These are phyloP conservation scores for Saccharomycopsis microspora DNA, from an alignment of 805 yeast genomes.

Conservation along the genomic window DNA sequence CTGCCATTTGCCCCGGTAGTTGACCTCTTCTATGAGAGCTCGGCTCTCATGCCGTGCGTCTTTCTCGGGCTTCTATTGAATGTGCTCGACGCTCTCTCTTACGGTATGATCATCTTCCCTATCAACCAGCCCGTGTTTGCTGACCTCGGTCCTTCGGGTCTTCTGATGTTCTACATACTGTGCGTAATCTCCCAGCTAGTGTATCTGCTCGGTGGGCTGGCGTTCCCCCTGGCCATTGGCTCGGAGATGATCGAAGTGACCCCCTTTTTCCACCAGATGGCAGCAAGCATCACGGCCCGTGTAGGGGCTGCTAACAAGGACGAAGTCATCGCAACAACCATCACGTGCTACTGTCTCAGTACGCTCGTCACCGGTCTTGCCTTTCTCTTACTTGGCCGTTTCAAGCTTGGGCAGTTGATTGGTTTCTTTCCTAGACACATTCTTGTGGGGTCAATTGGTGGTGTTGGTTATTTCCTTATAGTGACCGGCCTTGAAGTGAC, in stretches of 20 bases:
- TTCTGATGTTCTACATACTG: conserved; percentile 89
- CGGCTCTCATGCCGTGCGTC: conserved; percentile 50
- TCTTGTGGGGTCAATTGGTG: conserved; percentile 94
- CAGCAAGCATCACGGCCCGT: conserved; percentile 48
- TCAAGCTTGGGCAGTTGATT: conserved; percentile 72
- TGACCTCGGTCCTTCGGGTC: conserved; percentile 74
- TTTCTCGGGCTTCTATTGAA: conserved; percentile 76
- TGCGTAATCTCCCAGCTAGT: conserved; percentile 84
- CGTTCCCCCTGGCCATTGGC: conserved; percentile 85
- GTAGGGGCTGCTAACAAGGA: conserved; percentile 34
- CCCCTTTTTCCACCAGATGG: conserved; percentile 96
- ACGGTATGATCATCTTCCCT: conserved; percentile 97
- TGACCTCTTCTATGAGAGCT: neutral
- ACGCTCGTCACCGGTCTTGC: conserved; percentile 80
- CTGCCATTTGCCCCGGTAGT: neutral
- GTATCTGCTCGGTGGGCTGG: conserved; percentile 83
- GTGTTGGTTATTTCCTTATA: conserved; percentile 88
- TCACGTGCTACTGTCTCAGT: conserved; percentile 73
- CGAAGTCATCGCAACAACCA: conserved; percentile 71
- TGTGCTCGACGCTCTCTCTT: conserved; percentile 85
- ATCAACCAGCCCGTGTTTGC: conserved; percentile 71
- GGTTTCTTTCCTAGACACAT: conserved; percentile 96
- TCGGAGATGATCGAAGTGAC: conserved; percentile 99
- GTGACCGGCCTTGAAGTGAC: conserved; percentile 88
- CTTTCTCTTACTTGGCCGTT: conserved; percentile 66